Percentiles rank a stretch among this genome's conserved stretches.
phyloP scores from a whole-genome alignment of 1,284 basidiomycete genomes.

The Naganishia sp. region DNA sequence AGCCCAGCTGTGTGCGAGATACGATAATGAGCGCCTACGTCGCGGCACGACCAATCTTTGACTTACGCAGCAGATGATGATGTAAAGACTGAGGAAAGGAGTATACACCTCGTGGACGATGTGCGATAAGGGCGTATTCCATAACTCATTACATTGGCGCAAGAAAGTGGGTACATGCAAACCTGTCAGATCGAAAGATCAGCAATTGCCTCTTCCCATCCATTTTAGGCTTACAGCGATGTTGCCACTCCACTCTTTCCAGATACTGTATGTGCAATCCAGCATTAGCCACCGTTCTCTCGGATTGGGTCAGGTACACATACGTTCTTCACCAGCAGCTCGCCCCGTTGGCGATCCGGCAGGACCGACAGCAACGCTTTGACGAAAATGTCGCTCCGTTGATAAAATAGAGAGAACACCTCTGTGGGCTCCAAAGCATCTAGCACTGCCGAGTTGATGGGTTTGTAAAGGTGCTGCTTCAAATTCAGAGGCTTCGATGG shows the following conservation, averaged over 20 bases:
- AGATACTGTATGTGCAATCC: slow-evolving; percentile 41
- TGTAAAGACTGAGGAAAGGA: slow-evolving; percentile 51
- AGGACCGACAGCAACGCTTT: slow-evolving; percentile 48
- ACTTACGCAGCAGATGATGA: slow-evolving; percentile 50
- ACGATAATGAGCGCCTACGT: neutral
- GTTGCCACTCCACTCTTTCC: slow-evolving; percentile 54
- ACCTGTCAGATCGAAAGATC: slow-evolving; percentile 36
- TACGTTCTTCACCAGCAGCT: slow-evolving; percentile 50
- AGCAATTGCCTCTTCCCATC: neutral
- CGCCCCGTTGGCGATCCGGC: slow-evolving; percentile 48
- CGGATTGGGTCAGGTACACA: slow-evolving; percentile 31
- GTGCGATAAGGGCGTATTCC: slow-evolving; percentile 47
- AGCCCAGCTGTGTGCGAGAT: slow-evolving; percentile 43
- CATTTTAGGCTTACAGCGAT: slow-evolving; percentile 47
- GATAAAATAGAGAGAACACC: slow-evolving; percentile 49
- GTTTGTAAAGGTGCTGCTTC: slow-evolving; percentile 27
- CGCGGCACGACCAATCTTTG: neutral
- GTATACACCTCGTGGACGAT: slow-evolving; percentile 51
- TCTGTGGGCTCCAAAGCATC: slow-evolving; percentile 50
- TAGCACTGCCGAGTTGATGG: slow-evolving; percentile 37
- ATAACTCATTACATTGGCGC: slow-evolving; percentile 51
- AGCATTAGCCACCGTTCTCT: neutral
- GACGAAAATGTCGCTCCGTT: slow-evolving; percentile 49
- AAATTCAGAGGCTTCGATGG: slow-evolving; percentile 24
- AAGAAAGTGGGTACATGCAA: slow-evolving; percentile 53